Base-by-base conservation (phyloP, 768 basidiomycete genomes). In the Suillus hirtellus region DNA sequence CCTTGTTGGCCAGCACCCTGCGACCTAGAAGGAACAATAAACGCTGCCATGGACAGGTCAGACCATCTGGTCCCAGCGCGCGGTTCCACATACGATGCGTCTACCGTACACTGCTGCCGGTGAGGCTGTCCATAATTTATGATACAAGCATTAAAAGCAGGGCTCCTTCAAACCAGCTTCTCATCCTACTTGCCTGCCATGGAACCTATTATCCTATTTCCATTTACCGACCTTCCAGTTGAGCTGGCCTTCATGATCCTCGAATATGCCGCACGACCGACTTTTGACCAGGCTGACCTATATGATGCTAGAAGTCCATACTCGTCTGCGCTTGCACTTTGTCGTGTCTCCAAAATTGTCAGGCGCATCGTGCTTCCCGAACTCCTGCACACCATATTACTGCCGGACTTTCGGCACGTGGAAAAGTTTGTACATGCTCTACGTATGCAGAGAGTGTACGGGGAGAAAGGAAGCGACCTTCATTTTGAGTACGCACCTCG, bases 361-460 rank as follows among this genome's bases (percentile, higher is more conserved):
- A 75, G 79, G 19, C 71, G 67, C 14, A 68, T 69, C n/a, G 68
- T 73, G 27, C 80, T 82, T 76, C 78, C 75, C 38, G 66, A 72
- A 60, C 72, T 82, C 60, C 73, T 81, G 15, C 73, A 76, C 60
- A 80, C 77, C 15, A 77, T 82, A 7, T 62, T 78, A 27, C 72
- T 81, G 27, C 62, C 65, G 40, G 42, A 60, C n/a, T 14, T 21
- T 40, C 9, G 7, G 12, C 27, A 21, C 14, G 34, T 60, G 1
- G 11, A 3, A n/a, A 9, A 27, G 14, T 81, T 82, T 68, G 68
- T 76, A 40, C 65, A 70, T 54, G 69, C 75, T 44, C 63, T 81
- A 15, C 67, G 69, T 7, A 66, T 70, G n/a, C 78, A 78, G 64
- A 55, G 52, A 50, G 19, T 54, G 1, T 64, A 71, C 15, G 31